Evolutionary conservation across 192 early-diverging fungal genomes (phyloP).

Genomic region (Helicostylum pulchrum): DNA sequence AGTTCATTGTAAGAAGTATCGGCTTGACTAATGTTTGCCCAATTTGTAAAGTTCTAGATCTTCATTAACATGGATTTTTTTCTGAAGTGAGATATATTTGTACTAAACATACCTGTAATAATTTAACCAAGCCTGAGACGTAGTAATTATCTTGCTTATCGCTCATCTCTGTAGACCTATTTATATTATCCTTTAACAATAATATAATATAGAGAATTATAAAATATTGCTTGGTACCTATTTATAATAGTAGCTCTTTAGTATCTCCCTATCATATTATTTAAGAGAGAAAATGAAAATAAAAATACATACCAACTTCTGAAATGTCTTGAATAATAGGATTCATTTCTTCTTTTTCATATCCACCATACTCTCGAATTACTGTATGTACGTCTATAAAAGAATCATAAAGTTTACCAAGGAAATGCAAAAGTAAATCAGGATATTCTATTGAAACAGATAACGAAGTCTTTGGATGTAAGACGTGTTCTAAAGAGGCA

Average conservation of each 20-base stretch:
- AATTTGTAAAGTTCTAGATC: slow-evolving; percentile 4
- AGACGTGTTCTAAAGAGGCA: not conserved
- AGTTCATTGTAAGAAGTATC: not conserved
- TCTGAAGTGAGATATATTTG: not conserved
- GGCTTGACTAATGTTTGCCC: not conserved
- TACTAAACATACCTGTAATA: slow-evolving; percentile 1
- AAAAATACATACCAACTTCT: not conserved
- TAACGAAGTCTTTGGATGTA: slow-evolving; percentile 1
- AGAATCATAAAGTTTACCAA: not conserved
- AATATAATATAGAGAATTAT: slow-evolving; percentile 3
- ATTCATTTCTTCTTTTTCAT: not conserved
- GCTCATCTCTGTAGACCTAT: not conserved
- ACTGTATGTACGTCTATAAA: not conserved
- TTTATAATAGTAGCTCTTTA: no score
- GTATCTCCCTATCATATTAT: no score
- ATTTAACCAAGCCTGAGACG: not conserved
- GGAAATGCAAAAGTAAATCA: slow-evolving; percentile 6
- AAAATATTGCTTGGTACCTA: slow-evolving; percentile 3
- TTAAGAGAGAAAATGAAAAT: no score
- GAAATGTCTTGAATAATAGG: not conserved
- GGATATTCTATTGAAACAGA: slow-evolving; percentile 1
- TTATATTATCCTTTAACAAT: not conserved
- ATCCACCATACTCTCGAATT: not conserved
- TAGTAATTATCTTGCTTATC: not conserved
- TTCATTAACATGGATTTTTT: not conserved